Conservation (phyloP, 2,329 filamentous ascomycete species). For the Colletotrichum sp. region DNA sequence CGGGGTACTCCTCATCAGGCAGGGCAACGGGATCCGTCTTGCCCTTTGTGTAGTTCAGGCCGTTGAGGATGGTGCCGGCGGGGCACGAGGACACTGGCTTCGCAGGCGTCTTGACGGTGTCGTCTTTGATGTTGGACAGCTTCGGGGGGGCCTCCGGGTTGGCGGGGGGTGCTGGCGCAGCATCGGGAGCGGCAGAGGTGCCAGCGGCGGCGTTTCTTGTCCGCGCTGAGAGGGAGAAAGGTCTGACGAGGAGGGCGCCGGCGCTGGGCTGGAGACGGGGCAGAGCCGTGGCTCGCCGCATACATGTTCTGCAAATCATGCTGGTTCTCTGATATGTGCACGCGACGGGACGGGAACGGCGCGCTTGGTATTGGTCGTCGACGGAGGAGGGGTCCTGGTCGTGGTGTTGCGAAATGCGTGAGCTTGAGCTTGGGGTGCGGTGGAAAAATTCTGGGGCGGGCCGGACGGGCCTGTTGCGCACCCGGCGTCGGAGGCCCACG, state of each 20-base stretch:
- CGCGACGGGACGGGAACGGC: neutral
- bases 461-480: constrained; percentile 17
- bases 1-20: constrained; percentile 77
- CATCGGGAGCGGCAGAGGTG: constrained; percentile 9
- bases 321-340: neutral
- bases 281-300: constrained; percentile 48
- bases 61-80: constrained; percentile 73
- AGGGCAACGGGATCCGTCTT: constrained; percentile 75
- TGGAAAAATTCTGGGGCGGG: constrained; percentile 25
- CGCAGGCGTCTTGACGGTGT: constrained; percentile 31
- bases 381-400: neutral
- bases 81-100: constrained; percentile 56
- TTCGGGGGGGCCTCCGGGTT: constrained; percentile 31
- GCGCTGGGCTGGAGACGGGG: constrained; percentile 26
- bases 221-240: constrained; percentile 44
- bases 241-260: constrained; percentile 29
- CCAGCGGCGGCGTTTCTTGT: constrained; percentile 10
- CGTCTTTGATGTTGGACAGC: constrained; percentile 35
- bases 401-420: constrained; percentile 14
- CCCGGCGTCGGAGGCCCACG: neutral
- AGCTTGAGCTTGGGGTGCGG: constrained; percentile 7
- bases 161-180: constrained; percentile 35
- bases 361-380: neutral
- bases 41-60: constrained; percentile 80
- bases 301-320: constrained; percentile 53